Percentiles rank a stretch among this genome's conserved stretches.
Conservation (phyloP, 352 stramenopile species). For the Globisporangium emineosum region DNA sequence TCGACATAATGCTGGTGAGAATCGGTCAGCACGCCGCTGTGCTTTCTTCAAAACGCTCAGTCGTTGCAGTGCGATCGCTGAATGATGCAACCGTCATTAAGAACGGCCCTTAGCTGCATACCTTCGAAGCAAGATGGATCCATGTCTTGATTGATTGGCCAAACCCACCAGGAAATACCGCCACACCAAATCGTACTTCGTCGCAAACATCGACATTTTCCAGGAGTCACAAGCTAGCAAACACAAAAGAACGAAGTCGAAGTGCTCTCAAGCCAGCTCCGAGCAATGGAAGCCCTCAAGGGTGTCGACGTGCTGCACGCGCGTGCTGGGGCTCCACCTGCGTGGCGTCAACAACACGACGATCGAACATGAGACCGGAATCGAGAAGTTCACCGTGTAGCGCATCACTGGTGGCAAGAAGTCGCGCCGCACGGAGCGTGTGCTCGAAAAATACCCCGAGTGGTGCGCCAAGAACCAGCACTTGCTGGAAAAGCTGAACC, state of each 20-base stretch:
- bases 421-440: background rate
- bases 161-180: too few relatives aligned
- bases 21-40: too few relatives aligned
- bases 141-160: too few relatives aligned
- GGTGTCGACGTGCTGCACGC: conserved; percentile 10
- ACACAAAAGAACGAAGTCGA: background rate
- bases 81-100: too few relatives aligned
- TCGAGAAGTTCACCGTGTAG: background rate
- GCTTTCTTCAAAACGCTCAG: too few relatives aligned
- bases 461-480: background rate
- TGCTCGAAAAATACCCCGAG: background rate
- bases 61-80: too few relatives aligned
- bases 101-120: too few relatives aligned
- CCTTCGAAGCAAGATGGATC: too few relatives aligned
- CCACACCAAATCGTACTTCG: too few relatives aligned
- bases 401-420: background rate
- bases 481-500: background rate
- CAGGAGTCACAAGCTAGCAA: background rate
- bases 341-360: background rate
- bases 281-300: background rate
- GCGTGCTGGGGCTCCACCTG: conserved; percentile 8
- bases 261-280: background rate
- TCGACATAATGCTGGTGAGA: too few relatives aligned
- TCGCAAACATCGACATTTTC: background rate
- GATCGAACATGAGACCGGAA: background rate